Base-by-base conservation (phyloP, 106 monocot species). In the Dendrobium officinale region DNA sequence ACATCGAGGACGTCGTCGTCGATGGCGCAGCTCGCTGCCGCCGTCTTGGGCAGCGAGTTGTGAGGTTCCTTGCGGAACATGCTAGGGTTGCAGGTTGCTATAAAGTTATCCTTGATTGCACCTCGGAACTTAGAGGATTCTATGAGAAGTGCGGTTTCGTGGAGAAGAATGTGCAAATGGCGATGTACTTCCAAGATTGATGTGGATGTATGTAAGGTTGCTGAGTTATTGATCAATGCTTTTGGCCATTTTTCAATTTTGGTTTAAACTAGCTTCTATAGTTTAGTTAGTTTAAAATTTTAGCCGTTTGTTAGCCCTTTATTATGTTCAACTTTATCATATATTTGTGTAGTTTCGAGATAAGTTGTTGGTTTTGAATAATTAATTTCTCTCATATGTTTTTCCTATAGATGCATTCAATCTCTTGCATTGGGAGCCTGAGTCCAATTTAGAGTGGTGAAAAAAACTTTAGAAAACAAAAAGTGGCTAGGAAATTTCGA, bases 41-140 rank as follows among this genome's bases (percentile, higher is more conserved):
- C 67, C 68, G 84, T 15, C 78, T 96, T 33, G 93, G 93, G 19
- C 83, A 88, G 78, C 82, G 80, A 44, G 80, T 96, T 58, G 83
- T 96, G 22, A 42, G 41, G 7, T 83, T 83, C 76, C 88, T 93
- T 43, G 77, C 78, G 48, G 86, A 90, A 7, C 84, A 85, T 75
- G 91, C 91, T 5, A 84, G 61, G 84, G 79, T 58, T 17, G 78
- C 68, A 4, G 93, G 96, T 7, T 96, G 96, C 78, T 96, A 93
- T 85, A 96, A 96, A 90, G 96, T 96, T 31, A 96, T 96, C 18
- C 91, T 96, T 3, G 96, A 96, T 74, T 96, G 96, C 80, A 78
- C 85, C 0, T 55, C 75, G 40, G 93, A 93, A 33, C 77, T 77
- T 42, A 78, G 84, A 47, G 87, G 80, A 11, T 96, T 90, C 82